Evolutionary conservation across 1,284 basidiomycete species (phyloP).

Genomic region (Sutorius eximius): DNA sequence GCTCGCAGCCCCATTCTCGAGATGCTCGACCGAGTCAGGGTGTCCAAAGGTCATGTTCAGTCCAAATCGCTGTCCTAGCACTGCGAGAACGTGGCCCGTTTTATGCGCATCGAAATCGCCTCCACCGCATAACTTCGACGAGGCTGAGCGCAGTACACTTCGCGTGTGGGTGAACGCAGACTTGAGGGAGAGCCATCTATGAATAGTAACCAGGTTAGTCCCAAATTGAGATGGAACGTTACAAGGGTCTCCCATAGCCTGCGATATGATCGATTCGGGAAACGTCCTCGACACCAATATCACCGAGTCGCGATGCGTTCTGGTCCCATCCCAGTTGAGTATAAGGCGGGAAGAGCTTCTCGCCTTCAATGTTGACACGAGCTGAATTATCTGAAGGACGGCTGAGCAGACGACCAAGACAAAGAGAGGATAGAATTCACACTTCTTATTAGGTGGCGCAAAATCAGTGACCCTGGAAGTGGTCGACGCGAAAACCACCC

Average conservation of each 20-base stretch:
- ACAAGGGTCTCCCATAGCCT: conserved; percentile 4
- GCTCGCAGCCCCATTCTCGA: too few species aligned
- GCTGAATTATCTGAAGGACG: background rate
- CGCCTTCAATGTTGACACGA: background rate
- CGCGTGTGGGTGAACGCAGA: too few species aligned
- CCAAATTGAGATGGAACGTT: background rate
- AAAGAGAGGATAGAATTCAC: background rate
- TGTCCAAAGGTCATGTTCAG: too few species aligned
- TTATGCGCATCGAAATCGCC: too few species aligned
- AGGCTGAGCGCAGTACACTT: too few species aligned
- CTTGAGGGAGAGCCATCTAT: background rate
- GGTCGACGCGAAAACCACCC: conserved; percentile 18
- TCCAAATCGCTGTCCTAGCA: too few species aligned
- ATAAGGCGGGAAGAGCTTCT: background rate
- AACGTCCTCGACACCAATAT: background rate
- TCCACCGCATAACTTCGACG: too few species aligned
- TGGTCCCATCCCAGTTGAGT: too few species aligned
- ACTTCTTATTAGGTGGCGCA: conserved; percentile 1
- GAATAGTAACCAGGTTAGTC: background rate
- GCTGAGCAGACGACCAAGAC: background rate
- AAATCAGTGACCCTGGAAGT: conserved; percentile 13
- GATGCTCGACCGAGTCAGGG: too few species aligned
- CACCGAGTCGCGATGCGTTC: background rate
- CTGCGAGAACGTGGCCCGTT: too few species aligned
- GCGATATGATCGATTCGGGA: background rate